Base-by-base conservation (phyloP, 805 yeast genomes). In the Wickerhamomyces subpelliculosus region DNA sequence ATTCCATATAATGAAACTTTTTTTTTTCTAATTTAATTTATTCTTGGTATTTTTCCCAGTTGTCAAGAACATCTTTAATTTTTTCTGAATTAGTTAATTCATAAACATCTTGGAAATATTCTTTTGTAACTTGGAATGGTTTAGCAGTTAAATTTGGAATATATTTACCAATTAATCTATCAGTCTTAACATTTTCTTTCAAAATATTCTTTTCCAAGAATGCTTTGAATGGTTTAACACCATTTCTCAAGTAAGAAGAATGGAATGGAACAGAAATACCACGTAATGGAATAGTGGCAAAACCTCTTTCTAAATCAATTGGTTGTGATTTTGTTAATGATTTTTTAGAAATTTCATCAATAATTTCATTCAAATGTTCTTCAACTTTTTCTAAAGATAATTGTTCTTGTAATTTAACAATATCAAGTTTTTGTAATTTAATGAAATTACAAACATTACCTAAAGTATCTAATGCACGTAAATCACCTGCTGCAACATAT, bases 211-310 rank as follows among this genome's bases (percentile, higher is more conserved):
- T 93, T 62, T 81, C 80, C 71, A 93, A 75, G 82, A 93, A 93
- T 69, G 88, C 85, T 75, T 90, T 89, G 86, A 93, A 93, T 56
- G 98, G 98, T 68, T 89, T 90, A 43, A 93, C 99, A 68, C 99
- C 99, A 41, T 93, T 85, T 75, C 90, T 84, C 70, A 93, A 75
- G 71, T 94, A 93, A n/a, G 96, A 82, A 22, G 97, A 88, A 70
- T 93, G 99, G 97, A 93, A 93, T 46, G 99, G 99, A 61, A 93
- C 99, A n/a, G 96, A 87, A 51, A 93, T 93, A 54, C 98, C 98
- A 73, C 84, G 88, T 65, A 93, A 78, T 62, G 99, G 99, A 55
- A 93, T 93, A 56, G 93, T 90, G 30, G 99, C 97, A 54, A 86
- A 90, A 20, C 99, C 99, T 71, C 98, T 84, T 70, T 93, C 94